Evolutionary conservation across 1,284 basidiomycete species (phyloP).

Genomic region (Inonotus hispidus): DNA sequence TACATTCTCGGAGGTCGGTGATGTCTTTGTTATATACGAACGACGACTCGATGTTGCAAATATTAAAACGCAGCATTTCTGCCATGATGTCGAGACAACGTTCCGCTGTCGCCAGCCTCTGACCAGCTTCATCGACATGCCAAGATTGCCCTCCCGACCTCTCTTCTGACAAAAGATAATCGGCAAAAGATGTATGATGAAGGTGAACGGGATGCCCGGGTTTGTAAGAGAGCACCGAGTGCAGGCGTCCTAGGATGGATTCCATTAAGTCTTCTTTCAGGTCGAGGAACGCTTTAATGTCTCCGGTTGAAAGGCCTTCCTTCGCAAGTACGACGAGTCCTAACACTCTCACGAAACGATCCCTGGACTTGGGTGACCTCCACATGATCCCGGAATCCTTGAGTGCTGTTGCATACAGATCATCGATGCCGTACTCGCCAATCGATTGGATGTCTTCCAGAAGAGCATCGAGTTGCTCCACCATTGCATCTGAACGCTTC

Average conservation of each 20-base stretch:
- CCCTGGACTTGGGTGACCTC: not conserved
- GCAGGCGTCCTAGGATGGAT: not conserved
- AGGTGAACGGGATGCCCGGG: not conserved
- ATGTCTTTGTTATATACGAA: slow-evolving; percentile 1
- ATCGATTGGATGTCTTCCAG: not conserved
- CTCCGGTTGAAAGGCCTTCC: not conserved
- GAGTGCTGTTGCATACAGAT: not conserved
- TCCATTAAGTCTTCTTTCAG: not conserved
- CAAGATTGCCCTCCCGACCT: not conserved
- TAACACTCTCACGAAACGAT: not conserved
- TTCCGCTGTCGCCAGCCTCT: not conserved
- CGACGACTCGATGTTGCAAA: slow-evolving; percentile 4
- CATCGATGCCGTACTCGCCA: not conserved
- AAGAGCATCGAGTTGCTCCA: not conserved
- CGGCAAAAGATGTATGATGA: not conserved
- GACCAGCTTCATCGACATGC: not conserved
- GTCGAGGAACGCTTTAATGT: too few relatives aligned
- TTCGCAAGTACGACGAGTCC: not conserved
- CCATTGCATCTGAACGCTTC: too few relatives aligned
- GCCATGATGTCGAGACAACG: not conserved
- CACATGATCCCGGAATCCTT: not conserved
- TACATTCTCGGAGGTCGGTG: not conserved
- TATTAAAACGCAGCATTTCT: slow-evolving; percentile 1
- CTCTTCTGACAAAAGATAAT: not conserved
- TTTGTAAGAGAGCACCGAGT: not conserved